Percentiles rank a stretch among this genome's conserved stretches.
Conservation (phyloP, 257 asterid species). For the Solanum pennellii region DNA sequence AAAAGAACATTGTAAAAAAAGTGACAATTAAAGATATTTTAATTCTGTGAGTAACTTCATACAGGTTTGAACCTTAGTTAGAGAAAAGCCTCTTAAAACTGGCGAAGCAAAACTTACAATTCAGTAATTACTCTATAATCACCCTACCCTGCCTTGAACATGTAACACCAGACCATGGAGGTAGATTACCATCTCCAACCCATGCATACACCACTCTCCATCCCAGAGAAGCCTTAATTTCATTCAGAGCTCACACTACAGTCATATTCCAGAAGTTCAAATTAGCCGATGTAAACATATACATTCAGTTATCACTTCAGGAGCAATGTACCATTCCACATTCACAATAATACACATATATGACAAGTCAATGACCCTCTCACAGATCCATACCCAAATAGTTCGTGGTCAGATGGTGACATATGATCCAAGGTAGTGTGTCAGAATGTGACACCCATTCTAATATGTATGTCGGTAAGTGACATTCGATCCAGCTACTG, state of each 20-base stretch:
- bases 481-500: too few relatives aligned
- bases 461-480: too few relatives aligned
- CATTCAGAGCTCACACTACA: constrained; percentile 86
- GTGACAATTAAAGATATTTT: background rate
- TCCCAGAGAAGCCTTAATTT: constrained; percentile 93
- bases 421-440: too few relatives aligned
- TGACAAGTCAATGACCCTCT: too few relatives aligned
- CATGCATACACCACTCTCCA: constrained; percentile 99
- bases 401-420: too few relatives aligned
- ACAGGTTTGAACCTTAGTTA: background rate
- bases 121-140: constrained; percentile 92
- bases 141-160: constrained; percentile 74
- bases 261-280: background rate
- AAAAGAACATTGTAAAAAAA: too few relatives aligned
- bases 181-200: constrained; percentile 97
- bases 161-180: constrained; percentile 92
- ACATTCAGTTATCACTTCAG: background rate
- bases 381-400: too few relatives aligned
- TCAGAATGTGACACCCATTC: too few relatives aligned
- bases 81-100: background rate
- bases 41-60: background rate
- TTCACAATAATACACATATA: too few relatives aligned
- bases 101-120: constrained; percentile 46
- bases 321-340: too few relatives aligned
- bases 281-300: background rate